Evolutionary conservation across 2,329 filamentous ascomycete species (phyloP).

Genomic region (Blastomyces silverae): DNA sequence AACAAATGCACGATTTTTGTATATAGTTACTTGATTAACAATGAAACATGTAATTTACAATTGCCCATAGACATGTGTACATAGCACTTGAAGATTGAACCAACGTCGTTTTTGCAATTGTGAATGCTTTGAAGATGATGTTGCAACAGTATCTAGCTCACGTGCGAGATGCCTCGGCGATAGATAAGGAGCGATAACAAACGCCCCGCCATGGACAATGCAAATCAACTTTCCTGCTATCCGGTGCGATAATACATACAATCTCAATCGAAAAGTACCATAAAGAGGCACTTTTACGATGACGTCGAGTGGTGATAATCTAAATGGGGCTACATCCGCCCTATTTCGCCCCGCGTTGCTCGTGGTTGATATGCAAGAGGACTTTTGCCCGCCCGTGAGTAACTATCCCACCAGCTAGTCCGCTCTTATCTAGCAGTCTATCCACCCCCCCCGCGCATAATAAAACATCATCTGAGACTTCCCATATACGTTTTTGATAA

Average conservation of each 20-base stretch:
- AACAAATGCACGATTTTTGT: background rate
- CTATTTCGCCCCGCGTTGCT: constrained; percentile 54
- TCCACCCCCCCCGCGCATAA: background rate
- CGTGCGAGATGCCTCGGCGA: background rate
- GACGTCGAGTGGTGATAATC: constrained; percentile 3
- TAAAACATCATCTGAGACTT: background rate
- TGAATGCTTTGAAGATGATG: background rate
- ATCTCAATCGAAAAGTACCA: background rate
- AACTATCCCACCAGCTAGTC: background rate
- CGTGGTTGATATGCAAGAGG: constrained; percentile 85
- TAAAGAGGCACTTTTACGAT: constrained; percentile 2
- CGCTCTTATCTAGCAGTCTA: background rate
- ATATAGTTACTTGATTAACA: background rate
- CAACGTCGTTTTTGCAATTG: background rate
- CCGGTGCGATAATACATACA: too few species aligned
- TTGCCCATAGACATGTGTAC: background rate
- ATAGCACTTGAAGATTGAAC: background rate
- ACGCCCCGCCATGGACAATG: background rate
- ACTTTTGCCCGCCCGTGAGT: constrained; percentile 85
- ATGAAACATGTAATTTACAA: background rate
- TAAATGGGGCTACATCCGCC: background rate
- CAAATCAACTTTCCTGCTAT: background rate
- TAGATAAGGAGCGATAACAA: background rate
- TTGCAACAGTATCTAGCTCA: background rate
- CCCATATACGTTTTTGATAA: background rate